phyloP scores from a whole-genome alignment of 352 stramenopile genomes.

The Phytopythium mirpurense region DNA sequence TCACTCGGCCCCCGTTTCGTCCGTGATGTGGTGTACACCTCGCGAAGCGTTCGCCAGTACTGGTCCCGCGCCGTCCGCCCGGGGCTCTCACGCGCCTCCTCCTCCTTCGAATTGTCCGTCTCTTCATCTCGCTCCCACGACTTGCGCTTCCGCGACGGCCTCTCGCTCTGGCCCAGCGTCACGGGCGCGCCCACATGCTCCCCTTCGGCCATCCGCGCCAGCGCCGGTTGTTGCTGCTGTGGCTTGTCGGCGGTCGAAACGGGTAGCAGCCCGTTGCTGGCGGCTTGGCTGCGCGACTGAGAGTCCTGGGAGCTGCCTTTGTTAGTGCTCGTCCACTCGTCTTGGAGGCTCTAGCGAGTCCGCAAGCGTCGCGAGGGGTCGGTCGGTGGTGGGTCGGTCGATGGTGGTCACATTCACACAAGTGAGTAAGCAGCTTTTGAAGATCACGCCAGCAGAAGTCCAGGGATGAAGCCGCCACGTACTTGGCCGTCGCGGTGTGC shows the following conservation, averaged over 20 bases:
- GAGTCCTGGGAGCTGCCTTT: constrained; percentile 4
- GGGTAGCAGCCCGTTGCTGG: neutral
- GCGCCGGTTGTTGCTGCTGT: neutral
- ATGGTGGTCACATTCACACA: neutral
- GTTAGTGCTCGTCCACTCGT: constrained; percentile 4
- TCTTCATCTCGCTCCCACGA: constrained; percentile 4
- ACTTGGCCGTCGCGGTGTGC: neutral
- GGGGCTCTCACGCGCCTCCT: neutral
- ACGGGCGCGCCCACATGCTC: neutral
- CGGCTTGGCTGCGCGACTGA: neutral
- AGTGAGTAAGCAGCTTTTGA: too few species aligned
- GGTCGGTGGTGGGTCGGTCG: too few species aligned
- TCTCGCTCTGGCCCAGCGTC: neutral
- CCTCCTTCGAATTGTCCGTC: constrained; percentile 6
- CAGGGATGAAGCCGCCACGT: neutral
- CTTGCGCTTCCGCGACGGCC: constrained; percentile 4
- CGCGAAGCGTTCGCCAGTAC: constrained; percentile 49
- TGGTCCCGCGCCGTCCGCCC: neutral
- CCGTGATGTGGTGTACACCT: constrained; percentile 35
- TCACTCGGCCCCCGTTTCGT: constrained; percentile 1
- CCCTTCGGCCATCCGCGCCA: neutral
- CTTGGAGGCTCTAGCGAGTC: constrained; percentile 1
- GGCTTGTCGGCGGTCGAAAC: neutral
- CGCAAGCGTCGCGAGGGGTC: neutral
- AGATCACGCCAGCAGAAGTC: neutral